Base-by-base conservation (phyloP, 2,329 filamentous ascomycete genomes). In the Lecanosticta acicola region DNA sequence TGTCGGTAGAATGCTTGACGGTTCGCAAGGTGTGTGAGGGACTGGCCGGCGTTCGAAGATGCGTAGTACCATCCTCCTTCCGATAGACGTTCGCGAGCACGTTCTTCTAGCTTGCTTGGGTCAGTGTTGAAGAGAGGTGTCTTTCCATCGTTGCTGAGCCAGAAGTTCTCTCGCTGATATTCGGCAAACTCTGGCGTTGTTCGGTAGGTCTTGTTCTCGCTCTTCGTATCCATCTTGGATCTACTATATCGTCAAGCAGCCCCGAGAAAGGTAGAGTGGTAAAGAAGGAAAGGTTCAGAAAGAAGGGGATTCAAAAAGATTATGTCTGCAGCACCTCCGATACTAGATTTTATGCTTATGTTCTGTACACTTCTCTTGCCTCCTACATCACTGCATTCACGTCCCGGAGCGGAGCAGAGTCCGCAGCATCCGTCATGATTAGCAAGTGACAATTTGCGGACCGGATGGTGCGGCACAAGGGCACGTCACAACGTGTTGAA, bases 1-100 rank as follows among this genome's bases (percentile, higher is more conserved):
- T 82, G 79, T 1, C 78, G 72, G 65, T 77, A 81, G 68, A 84
- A 84, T 41, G 80, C 76, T 62, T 81, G 74, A 3, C 79, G 73
- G 61, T 83, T 84, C 17, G 75, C 76, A 1, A 72, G 67, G 56
- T 77, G 74, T 2, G 74, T 75, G 43, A 66, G 69, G 0, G 74
- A 78, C 48, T 72, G 69, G 13, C 77, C 75, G 2, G 76, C 76
- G 55, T 80, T 80, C 48, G 70, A 78, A 10, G 76, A 78, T 20
- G 76, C 73, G 50, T 80, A 80, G 59, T 71, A 72, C 76, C 78
- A 82, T 55, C 79, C 79, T 33, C 73, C 73, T 59, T 78, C 66
- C 14, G 73, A 76, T 32, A 84, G 70, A 29, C 72, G 76, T 50
- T 77, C 65, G 54, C 74, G 72, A 13, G 80, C 80, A 13, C 73